Evolutionary conservation across 371 early-diverging fungal genomes (phyloP), one percentile per base, ranked within the genome.

Genomic region (Umbelopsis sp.): DNA sequence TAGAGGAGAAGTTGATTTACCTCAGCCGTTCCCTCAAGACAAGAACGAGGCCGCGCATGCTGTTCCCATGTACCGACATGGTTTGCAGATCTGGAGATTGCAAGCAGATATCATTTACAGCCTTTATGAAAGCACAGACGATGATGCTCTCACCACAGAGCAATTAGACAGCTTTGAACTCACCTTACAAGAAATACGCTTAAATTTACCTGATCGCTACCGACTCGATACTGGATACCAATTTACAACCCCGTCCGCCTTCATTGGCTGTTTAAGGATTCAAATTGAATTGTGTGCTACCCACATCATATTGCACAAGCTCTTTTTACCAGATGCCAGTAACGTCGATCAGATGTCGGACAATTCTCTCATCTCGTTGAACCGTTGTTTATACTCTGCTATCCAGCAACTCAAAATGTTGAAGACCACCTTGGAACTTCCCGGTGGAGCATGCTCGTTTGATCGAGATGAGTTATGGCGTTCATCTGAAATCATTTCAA

Each of bases 401-500:
- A 44, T 79, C 6, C 57, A 63, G 20, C 76, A 76, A 38, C 38
- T 79, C 44, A 72, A 72, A 51, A 70, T 72, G 3, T 69, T 76
- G 65, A 76, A 76, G 25, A 76, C 76, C 6, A 72, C 72, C 22
- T 70, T 65, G 41, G 70, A 73, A 69, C 68, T 63, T 11, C 69
- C 65, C 7, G 37, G 68, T 12, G 76, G 74, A 0, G 69, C 72
- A 8, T 79, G 80, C 53, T 71, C 74, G 0, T 79, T 79, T 69
- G 80, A 79, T 67, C 76, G 76, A 6, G 77, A 79, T 67, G 80
- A 79, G 46, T 50, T 79, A 16, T 79, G 77, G 77, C 69, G 80
- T 41, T 75, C 80, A 16, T 66, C 75, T 24, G 77, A 79, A 50
- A 67, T 78, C 5, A 70, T 78, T 29, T 75, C 78, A 20, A 44